Base-by-base conservation (phyloP, 371 early-diverging fungal species). In the Cokeromyces recurvatus region DNA sequence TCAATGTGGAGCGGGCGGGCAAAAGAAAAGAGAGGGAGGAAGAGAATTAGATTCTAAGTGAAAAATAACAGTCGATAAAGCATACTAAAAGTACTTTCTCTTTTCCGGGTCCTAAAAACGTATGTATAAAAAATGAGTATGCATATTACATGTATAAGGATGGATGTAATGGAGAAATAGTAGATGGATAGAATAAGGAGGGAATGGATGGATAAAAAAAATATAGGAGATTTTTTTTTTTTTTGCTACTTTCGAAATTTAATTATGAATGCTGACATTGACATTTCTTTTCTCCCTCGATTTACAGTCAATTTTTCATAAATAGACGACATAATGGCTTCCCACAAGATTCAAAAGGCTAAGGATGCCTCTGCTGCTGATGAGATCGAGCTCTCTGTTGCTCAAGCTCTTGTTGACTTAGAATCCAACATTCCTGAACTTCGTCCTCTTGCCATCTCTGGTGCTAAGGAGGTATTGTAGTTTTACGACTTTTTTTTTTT, bases 321-420 rank as follows among this genome's bases (percentile, higher is more conserved):
- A n/a, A n/a, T 8, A 25, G 12, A 23, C 27, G 24, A 32, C 29
- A n/a, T n/a, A 29, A 72, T 72, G 73, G 73, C 66, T 55, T 68
- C 66, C 43, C 49, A 79, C 68, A 82, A 82, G 71, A 79, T 82
- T 61, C 71, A 82, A 62, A 91, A 92, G 84, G 87, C 91, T 65
- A 74, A 74, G 55, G 87, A 85, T 63, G 63, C 59, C 34, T 61
- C 71, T 41, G 74, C 86, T 62, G 81, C 86, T 57, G 86, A 88
- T 59, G 92, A 89, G 68, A 81, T 90, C 60, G 95, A 95, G 79
- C 79, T 91, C 63, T 72, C 82, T 71, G 88, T 96, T 66, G 97
- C 94, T 66, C 91, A 94, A 76, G 87, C 92, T 66, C 83, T 96
- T 63, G 78, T 84, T 74, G 95, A 96, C 68, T 81, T 95, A 59